Conservation (phyloP, 2,329 filamentous ascomycete species). For the Ceratocystis cubensis region DNA sequence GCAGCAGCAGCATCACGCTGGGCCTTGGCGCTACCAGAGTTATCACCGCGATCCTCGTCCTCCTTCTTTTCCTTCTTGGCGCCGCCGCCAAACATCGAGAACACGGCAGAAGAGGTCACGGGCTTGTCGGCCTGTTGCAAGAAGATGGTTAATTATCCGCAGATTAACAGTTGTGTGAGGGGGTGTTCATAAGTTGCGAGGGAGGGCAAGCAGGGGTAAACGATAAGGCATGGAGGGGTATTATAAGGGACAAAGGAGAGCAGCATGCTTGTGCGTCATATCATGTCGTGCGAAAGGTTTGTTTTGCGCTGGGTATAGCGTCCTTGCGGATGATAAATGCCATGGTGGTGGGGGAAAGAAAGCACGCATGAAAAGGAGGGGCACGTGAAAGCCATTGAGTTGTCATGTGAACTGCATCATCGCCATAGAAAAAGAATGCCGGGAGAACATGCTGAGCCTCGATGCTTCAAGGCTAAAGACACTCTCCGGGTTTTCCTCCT, state of each 20-base stretch:
- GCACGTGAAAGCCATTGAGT: background rate
- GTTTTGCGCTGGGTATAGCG: background rate
- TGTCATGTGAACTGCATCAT: background rate
- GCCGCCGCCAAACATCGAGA: constrained; percentile 97
- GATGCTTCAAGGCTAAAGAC: background rate
- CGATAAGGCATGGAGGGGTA: constrained; percentile 2
- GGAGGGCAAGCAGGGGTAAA: background rate
- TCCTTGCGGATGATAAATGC: background rate
- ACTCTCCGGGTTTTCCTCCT: background rate
- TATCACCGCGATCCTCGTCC: constrained; percentile 69
- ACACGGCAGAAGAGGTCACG: constrained; percentile 55
- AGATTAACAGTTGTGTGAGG: background rate
- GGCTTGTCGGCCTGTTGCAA: constrained; percentile 27
- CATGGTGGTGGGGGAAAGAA: background rate
- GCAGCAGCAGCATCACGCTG: constrained; percentile 51
- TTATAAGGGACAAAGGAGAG: background rate
- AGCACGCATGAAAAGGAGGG: background rate
- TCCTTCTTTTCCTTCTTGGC: constrained; percentile 96
- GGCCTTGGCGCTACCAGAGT: constrained; percentile 77
- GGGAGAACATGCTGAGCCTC: too few species aligned
- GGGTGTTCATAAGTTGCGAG: background rate
- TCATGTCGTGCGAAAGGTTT: background rate
- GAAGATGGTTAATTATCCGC: too few species aligned
- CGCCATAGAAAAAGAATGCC: too few species aligned
- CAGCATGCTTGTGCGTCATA: constrained; percentile 9